These are phyloP conservation scores for Ormosia emarginata DNA, from an alignment of 306 rosid species.

Conservation along the genomic window DNA sequence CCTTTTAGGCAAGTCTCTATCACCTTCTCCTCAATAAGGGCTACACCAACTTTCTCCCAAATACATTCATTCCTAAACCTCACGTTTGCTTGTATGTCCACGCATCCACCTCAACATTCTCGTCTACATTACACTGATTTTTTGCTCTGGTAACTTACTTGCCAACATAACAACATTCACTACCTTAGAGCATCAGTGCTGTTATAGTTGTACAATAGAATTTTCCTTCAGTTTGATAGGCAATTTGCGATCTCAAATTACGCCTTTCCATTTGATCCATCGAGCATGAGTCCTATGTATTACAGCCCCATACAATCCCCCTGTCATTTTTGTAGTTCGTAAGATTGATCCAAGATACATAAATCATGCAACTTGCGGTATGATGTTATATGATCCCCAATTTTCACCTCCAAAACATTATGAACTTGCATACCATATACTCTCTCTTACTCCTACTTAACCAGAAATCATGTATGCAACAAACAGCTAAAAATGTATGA, in stretches of 20 bases:
- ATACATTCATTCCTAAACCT: not conserved
- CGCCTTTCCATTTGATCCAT: not conserved
- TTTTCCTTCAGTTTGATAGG: not conserved
- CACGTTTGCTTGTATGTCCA: not conserved
- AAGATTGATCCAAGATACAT: not conserved
- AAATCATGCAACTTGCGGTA: not conserved
- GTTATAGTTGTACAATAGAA: not conserved
- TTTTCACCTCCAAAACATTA: not conserved
- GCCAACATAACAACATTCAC: not conserved
- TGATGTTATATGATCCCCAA: not conserved
- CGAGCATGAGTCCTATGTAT: not conserved
- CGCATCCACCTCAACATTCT: not conserved
- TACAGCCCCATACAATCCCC: not conserved
- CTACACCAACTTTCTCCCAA: not conserved
- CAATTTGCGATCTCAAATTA: not conserved
- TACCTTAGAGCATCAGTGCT: not conserved
- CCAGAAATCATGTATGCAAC: not conserved
- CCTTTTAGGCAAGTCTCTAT: not conserved
- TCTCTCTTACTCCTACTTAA: not conserved
- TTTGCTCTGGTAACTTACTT: not conserved
- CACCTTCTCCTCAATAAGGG: not conserved
- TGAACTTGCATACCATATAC: no score
- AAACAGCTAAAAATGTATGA: not conserved
- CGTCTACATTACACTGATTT: not conserved
- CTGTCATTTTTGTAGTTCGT: not conserved